Conservation (phyloP, 257 asterid species). For the Fraxinus quadrangulata region DNA sequence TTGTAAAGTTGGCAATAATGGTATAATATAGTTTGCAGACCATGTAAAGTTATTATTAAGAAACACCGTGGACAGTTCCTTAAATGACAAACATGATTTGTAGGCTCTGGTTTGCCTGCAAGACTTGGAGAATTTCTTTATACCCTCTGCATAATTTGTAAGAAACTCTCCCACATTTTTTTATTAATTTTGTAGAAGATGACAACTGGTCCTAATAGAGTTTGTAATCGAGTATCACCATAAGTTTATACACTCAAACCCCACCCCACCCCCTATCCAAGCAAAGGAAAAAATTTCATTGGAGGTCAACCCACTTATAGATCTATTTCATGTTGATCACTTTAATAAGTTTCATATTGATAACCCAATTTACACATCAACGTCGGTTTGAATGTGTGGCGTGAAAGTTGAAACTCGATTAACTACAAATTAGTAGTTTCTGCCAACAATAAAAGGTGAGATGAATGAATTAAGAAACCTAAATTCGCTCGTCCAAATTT, state of each 20-base stretch:
- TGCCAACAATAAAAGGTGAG: too few species aligned
- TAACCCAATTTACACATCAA: background rate
- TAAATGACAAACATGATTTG: conserved; percentile 5
- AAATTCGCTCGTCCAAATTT: background rate
- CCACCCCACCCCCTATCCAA: too few species aligned
- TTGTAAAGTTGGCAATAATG: background rate
- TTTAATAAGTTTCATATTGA: background rate
- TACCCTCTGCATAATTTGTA: conserved; percentile 11
- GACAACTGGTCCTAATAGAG: background rate
- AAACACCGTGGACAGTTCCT: background rate
- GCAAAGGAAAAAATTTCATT: too few species aligned
- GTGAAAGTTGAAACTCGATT: background rate
- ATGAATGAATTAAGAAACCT: background rate
- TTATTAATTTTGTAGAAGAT: background rate
- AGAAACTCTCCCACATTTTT: background rate
- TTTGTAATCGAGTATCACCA: too few species aligned
- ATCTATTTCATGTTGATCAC: too few species aligned
- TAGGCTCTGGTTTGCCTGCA: conserved; percentile 19
- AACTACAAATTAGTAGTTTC: background rate
- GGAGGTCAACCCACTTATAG: too few species aligned
- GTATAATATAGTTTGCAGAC: background rate
- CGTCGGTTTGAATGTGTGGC: background rate
- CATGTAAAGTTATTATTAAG: background rate
- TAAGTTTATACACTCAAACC: too few species aligned
- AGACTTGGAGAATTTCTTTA: conserved; percentile 18